Percentiles rank a stretch among this genome's conserved stretches.
These are phyloP conservation scores for Schrenkiella parvula DNA, from an alignment of 345 rosid genomes.

Conservation along the genomic window DNA sequence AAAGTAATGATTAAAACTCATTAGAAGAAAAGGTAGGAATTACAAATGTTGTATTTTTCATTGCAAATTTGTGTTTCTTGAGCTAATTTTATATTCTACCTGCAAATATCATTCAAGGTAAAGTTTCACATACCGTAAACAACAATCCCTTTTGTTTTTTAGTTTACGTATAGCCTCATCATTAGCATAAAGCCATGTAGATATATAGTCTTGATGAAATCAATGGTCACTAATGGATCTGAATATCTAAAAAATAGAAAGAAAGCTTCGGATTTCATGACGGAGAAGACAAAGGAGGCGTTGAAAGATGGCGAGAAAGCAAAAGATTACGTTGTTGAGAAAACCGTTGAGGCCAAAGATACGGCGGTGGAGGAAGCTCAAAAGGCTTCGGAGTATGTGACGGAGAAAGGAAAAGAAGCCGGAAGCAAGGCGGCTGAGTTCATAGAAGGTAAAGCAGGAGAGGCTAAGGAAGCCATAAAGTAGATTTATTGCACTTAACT, in stretches of 20 bases:
- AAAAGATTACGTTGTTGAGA: conserved; percentile 25
- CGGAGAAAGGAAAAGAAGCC: conserved; percentile 38
- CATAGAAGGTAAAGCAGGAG: conserved; percentile 20
- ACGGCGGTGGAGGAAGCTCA: conserved; percentile 4
- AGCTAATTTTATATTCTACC: too few relatives aligned
- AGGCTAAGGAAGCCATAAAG: conserved; percentile 26
- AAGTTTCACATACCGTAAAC: too few relatives aligned
- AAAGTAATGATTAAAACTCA: too few relatives aligned
- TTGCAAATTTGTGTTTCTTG: too few relatives aligned
- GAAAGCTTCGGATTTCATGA: conserved; percentile 25
- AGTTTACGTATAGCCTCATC: too few relatives aligned
- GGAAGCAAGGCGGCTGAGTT: conserved; percentile 24
- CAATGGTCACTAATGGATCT: background rate
- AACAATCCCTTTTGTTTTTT: too few relatives aligned
- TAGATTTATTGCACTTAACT: too few relatives aligned
- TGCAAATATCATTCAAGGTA: too few relatives aligned
- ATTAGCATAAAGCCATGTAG: too few relatives aligned
- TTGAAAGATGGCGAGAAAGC: conserved; percentile 28
- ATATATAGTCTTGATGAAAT: too few relatives aligned
- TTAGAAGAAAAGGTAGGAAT: too few relatives aligned
- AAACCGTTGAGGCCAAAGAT: conserved; percentile 2
- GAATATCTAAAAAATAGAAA: conserved; percentile 4
- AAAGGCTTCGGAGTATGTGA: conserved; percentile 19
- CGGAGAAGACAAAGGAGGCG: conserved; percentile 25
- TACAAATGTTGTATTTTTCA: too few relatives aligned